A percentile compares a stretch with the other conserved stretches of the same genome.
These are phyloP conservation scores for Trichoderma sp. DNA, from an alignment of 2,329 filamentous ascomycete genomes.

Conservation along the genomic window DNA sequence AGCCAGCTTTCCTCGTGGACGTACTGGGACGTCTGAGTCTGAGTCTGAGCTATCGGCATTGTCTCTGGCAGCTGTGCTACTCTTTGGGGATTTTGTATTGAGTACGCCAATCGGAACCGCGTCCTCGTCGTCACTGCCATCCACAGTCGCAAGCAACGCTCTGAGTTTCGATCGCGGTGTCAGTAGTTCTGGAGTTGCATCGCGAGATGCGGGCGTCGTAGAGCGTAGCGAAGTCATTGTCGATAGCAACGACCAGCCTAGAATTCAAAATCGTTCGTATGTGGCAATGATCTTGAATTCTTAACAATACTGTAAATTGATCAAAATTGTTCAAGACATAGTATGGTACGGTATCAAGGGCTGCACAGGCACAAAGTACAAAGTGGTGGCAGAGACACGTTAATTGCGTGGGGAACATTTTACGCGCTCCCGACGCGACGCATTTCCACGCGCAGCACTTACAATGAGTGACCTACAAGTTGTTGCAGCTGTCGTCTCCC, in stretches of 20 bases:
- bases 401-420: conserved; percentile 30
- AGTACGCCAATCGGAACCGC: conserved; percentile 19
- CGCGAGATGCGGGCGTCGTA: conserved; percentile 44
- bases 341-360: background rate
- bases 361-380: background rate
- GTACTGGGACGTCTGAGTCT: conserved; percentile 38
- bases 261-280: background rate
- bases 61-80: conserved; percentile 6
- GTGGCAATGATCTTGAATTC: background rate
- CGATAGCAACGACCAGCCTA: conserved; percentile 10
- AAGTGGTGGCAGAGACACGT: conserved; percentile 17
- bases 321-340: conserved; percentile 4
- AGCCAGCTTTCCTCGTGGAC: conserved; percentile 63
- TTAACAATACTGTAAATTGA: background rate
- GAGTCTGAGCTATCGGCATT: conserved; percentile 48
- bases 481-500: background rate
- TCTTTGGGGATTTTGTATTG: conserved; percentile 15
- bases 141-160: conserved; percentile 51
- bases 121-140: conserved; percentile 50
- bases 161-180: conserved; percentile 55
- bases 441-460: conserved; percentile 24
- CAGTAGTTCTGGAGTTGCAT: conserved; percentile 43
- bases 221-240: conserved; percentile 51
- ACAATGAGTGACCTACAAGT: background rate
- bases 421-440: conserved; percentile 33